Percentiles rank a stretch among this genome's conserved stretches.
Evolutionary conservation across 2,329 filamentous ascomycete genomes (phyloP).

Genomic region (Penicillium sp.): DNA sequence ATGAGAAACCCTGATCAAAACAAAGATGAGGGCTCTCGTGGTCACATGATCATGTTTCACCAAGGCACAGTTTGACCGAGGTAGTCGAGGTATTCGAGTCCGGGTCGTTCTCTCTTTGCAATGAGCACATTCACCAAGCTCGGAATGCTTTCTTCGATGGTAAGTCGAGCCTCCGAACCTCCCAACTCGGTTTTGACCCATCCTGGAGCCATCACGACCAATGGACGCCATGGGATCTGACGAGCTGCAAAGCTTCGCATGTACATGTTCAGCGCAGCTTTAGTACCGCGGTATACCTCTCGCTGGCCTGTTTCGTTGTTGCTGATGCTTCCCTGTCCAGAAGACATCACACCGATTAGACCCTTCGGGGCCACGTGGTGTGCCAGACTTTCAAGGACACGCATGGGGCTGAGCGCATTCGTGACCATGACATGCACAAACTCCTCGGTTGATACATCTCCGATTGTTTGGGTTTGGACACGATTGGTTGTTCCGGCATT

Average conservation of each 20-base stretch:
- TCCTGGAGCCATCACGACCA: background rate
- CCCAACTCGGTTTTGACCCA: slow-evolving; percentile 6
- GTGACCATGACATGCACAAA: slow-evolving; percentile 5
- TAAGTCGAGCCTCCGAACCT: background rate
- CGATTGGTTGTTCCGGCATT: slow-evolving; percentile 1
- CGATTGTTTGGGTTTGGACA: background rate
- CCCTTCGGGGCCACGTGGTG: background rate
- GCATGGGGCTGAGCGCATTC: slow-evolving; percentile 3
- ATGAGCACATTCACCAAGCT: background rate
- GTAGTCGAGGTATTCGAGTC: background rate
- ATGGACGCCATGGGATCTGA: background rate
- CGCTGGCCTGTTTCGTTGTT: slow-evolving; percentile 1
- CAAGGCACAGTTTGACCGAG: background rate
- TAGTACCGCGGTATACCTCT: slow-evolving; percentile 2
- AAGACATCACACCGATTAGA: slow-evolving; percentile 2
- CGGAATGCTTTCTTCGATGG: background rate
- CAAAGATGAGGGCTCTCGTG: background rate
- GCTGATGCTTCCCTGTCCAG: slow-evolving; percentile 3
- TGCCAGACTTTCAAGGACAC: background rate
- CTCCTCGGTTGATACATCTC: slow-evolving; percentile 1
- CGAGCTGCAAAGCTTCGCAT: slow-evolving; percentile 4
- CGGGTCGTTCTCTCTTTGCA: background rate
- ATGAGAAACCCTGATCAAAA: background rate
- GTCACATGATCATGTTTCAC: background rate
- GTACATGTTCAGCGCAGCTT: background rate